Evolutionary conservation across 257 asterid genomes (phyloP).

Genomic region (Apocynum venetum): DNA sequence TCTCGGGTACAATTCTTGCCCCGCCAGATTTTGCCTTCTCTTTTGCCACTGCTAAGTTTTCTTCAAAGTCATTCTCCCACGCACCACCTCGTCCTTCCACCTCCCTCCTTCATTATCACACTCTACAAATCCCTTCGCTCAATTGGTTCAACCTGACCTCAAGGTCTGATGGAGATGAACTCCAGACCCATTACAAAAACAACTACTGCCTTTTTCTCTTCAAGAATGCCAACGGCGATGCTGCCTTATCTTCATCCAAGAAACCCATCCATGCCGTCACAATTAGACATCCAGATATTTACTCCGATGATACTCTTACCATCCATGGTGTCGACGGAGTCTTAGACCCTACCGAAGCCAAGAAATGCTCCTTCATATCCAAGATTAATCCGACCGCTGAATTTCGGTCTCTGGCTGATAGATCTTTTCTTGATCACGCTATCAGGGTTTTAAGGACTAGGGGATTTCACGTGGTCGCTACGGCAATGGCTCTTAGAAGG

Average conservation of each 20-base stretch:
- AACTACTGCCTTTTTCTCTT: conserved; percentile 54
- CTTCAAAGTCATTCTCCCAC: conserved; percentile 34
- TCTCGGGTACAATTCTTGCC: conserved; percentile 61
- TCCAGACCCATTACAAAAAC: conserved; percentile 42
- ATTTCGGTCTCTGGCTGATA: conserved; percentile 22
- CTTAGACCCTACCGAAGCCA: conserved; percentile 47
- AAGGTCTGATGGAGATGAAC: conserved; percentile 36
- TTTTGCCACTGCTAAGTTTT: conserved; percentile 40
- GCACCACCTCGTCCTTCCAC: conserved; percentile 55
- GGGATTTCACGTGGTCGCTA: conserved; percentile 55
- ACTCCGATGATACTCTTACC: conserved; percentile 48
- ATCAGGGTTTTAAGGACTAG: conserved; percentile 43
- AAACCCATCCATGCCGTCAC: conserved; percentile 38
- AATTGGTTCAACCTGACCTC: conserved; percentile 38
- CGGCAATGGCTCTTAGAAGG: conserved; percentile 42
- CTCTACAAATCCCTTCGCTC: conserved; percentile 49
- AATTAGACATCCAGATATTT: conserved; percentile 62
- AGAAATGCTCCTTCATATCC: conserved; percentile 32
- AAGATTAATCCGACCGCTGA: conserved; percentile 18
- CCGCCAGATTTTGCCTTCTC: conserved; percentile 67
- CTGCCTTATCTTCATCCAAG: conserved; percentile 42
- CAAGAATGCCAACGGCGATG: conserved; percentile 26
- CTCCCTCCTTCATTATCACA: conserved; percentile 57
- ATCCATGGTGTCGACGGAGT: conserved; percentile 70
- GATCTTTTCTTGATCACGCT: conserved; percentile 49